Evolutionary conservation across 345 rosid species (phyloP).

Genomic region (Rubroshorea leprosula): DNA sequence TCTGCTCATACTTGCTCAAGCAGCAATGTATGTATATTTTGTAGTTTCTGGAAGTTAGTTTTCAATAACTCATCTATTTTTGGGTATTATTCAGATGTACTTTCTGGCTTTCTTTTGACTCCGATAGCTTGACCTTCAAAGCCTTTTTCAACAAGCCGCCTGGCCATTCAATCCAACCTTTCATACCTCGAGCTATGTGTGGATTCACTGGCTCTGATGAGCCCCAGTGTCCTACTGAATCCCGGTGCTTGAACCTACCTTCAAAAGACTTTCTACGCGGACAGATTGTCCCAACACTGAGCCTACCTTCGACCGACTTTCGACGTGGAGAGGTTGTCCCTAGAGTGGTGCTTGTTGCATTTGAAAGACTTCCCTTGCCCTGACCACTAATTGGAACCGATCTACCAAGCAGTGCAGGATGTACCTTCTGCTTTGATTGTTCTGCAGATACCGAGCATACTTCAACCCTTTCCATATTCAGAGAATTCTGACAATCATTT

Average conservation of each 20-base stretch:
- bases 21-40: no score
- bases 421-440: slow-evolving; percentile 8
- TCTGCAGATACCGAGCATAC: slow-evolving; percentile 4
- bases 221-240: slow-evolving; percentile 5
- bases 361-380: slow-evolving; percentile 9
- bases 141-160: slow-evolving; percentile 11
- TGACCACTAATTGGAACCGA: slow-evolving; percentile 5
- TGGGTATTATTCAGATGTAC: slow-evolving; percentile 4
- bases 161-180: slow-evolving; percentile 20
- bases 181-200: slow-evolving; percentile 21
- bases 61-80: not conserved
- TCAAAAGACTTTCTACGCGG: slow-evolving; percentile 7
- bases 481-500: slow-evolving; percentile 8
- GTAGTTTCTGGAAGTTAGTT: no score
- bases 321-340: slow-evolving; percentile 4
- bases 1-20: no score
- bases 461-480: slow-evolving; percentile 5
- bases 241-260: not conserved
- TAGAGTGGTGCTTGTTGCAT: no score
- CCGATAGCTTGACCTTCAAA: slow-evolving; percentile 17
- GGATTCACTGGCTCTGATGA: slow-evolving; percentile 15
- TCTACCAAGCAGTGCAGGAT: slow-evolving; percentile 14
- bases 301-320: slow-evolving; percentile 4
- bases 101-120: slow-evolving; percentile 22
- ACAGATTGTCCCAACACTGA: slow-evolving; percentile 8